Evolutionary conservation across 345 rosid genomes (phyloP).

Genomic region (Hibiscus syriacus): DNA sequence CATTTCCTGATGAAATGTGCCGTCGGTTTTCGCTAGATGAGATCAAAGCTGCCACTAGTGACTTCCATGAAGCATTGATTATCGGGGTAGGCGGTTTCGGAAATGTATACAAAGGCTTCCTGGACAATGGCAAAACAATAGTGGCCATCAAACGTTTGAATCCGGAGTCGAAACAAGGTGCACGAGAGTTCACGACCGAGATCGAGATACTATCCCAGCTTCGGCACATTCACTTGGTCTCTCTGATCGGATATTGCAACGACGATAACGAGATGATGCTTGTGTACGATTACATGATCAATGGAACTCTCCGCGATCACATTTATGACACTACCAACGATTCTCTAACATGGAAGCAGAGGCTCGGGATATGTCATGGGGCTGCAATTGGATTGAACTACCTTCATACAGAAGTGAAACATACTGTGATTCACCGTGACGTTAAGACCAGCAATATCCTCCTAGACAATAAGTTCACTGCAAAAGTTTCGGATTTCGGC

Average conservation of each 20-base stretch:
- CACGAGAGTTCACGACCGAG: neutral
- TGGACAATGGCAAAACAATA: neutral
- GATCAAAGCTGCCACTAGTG: slow-evolving; percentile 2
- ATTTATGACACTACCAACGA: neutral
- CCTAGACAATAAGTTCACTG: neutral
- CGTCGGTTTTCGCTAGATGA: slow-evolving; percentile 1
- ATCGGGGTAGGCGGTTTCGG: slow-evolving; percentile 1
- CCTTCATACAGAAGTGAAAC: slow-evolving; percentile 3
- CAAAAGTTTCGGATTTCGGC: slow-evolving; percentile 7
- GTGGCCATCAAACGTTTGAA: slow-evolving; percentile 5
- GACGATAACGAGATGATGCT: slow-evolving; percentile 2
- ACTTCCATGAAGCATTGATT: neutral
- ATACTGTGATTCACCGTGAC: slow-evolving; percentile 7
- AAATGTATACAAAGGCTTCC: slow-evolving; percentile 1
- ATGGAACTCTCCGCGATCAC: slow-evolving; percentile 2
- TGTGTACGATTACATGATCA: slow-evolving; percentile 6
- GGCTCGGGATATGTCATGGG: neutral
- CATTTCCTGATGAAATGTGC: neutral
- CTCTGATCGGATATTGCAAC: slow-evolving; percentile 1
- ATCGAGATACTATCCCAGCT: slow-evolving; percentile 8
- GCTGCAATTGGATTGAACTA: slow-evolving; percentile 10
- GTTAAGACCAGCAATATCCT: slow-evolving; percentile 8
- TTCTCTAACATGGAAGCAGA: slow-evolving; percentile 6
- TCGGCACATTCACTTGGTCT: neutral
- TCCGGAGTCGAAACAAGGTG: slow-evolving; percentile 4